Percentiles rank a stretch among this genome's conserved stretches.
Conservation (phyloP, 2,329 filamentous ascomycete species). For the Curvularia verruculosa region DNA sequence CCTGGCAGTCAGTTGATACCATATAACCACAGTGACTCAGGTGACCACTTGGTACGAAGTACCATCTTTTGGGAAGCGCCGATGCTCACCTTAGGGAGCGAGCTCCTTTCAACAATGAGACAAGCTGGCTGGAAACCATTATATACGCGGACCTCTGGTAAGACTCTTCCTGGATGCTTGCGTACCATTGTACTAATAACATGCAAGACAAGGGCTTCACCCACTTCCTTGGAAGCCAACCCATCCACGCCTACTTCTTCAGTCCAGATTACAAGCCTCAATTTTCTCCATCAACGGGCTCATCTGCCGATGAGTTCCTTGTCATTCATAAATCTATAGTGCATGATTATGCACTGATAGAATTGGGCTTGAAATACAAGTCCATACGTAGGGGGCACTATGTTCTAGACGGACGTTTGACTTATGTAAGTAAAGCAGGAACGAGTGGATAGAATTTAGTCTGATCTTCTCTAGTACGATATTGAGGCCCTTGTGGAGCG, state of each 20-base stretch:
- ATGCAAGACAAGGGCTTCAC: conserved; percentile 19
- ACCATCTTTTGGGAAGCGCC: conserved; percentile 32
- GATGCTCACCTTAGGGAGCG: conserved; percentile 21
- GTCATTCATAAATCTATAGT: conserved; percentile 5
- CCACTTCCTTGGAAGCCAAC: conserved; percentile 27
- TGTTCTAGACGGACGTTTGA: background rate
- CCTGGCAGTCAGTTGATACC: background rate
- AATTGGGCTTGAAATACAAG: background rate
- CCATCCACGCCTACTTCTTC: conserved; percentile 33
- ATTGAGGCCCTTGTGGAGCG: conserved; percentile 2
- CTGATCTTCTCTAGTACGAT: background rate
- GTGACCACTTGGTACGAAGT: conserved; percentile 12
- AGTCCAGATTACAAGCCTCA: conserved; percentile 28
- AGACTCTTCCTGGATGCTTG: background rate
- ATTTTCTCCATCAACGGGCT: conserved; percentile 4
- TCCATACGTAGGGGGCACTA: background rate
- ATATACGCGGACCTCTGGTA: conserved; percentile 29
- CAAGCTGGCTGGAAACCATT: conserved; percentile 27
- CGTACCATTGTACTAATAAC: background rate
- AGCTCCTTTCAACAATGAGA: conserved; percentile 24
- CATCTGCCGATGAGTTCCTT: conserved; percentile 2
- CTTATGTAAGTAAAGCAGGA: background rate
- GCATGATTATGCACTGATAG: conserved; percentile 5
- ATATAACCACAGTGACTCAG: background rate
- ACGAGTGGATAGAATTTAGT: background rate